Evolutionary conservation across 352 stramenopile genomes (phyloP), one percentile per base, ranked within the genome.

Genomic region (Phytopythium vexans): DNA sequence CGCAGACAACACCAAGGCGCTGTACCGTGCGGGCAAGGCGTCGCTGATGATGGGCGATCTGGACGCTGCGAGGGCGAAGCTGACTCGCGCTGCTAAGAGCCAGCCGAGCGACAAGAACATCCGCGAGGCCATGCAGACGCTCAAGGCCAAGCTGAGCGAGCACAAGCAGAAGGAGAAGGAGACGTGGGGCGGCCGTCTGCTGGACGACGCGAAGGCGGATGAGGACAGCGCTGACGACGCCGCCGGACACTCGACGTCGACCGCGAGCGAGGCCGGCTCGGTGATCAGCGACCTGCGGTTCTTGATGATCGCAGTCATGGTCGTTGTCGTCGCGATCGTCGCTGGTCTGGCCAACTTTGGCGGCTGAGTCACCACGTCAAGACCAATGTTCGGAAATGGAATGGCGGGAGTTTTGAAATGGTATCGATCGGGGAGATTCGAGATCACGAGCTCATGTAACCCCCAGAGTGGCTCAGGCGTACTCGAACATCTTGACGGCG

Each of bases 401-500:
- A 40, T 56, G 55, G 34, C 16, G 31, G 7, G 10, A 4, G 53
- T 55, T 55, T 71, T 39, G 43, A 54, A 71, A 56, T 44, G 51
- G 37, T 15, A 15, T 1, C 21, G 31, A 35, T 16, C 11, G 56
- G 21, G 21, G 21, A 27, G 21, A 2, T 27, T 27, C 21, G 21
- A 27, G 21, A 27, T 27, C 21, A 2, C 21, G 21, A 27, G 21
- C 21, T 27, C 21, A 2, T 27, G 21, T 27, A 27, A 27, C 21
- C 21, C 21, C 21, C 21, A 27, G 21, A 27, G 21, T 27, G 21
- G 21, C 21, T 27, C 74, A 80, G 14, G 71, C 64, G 54, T 93
- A 89, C 53, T 89, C 80, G 54, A 82, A 93, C 21, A 90, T 50
- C 53, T 91, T 93, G 61, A 90, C 74, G 14, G 66, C 81, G 64